Evolutionary conservation across 1,284 basidiomycete genomes (phyloP).

Genomic region (Chalciporus sp.): DNA sequence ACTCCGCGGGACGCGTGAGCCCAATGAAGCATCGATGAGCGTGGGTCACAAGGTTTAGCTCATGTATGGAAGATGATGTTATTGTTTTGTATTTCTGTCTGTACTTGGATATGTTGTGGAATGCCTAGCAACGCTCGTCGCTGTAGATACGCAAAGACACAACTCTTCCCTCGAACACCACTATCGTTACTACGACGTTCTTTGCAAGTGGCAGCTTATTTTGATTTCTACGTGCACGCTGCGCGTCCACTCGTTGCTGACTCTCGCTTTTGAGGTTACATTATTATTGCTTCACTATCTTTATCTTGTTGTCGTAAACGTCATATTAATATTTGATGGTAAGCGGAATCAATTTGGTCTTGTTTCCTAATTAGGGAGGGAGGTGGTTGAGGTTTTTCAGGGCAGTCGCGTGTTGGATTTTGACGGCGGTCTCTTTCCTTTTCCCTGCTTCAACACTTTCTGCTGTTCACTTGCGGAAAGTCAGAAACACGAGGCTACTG

Average conservation of each 20-base stretch:
- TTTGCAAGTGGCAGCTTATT: constrained; percentile 14
- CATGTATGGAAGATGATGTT: constrained; percentile 24
- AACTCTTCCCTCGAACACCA: constrained; percentile 4
- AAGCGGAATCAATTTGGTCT: constrained; percentile 24
- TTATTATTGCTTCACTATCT: no score
- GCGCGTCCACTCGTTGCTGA: constrained; percentile 13
- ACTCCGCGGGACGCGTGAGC: constrained; percentile 22
- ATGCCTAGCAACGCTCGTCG: constrained; percentile 30
- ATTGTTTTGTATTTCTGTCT: constrained; percentile 21
- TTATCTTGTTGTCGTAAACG: constrained; percentile 14
- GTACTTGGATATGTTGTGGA: constrained; percentile 11
- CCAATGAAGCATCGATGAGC: constrained; percentile 6
- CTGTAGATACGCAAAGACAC: constrained; percentile 4
- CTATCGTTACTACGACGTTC: not conserved
- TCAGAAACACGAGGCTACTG: constrained; percentile 46
- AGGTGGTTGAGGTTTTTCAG: constrained; percentile 39
- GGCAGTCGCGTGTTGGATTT: constrained; percentile 32
- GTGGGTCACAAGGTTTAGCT: constrained; percentile 15
- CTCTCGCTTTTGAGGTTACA: not conserved
- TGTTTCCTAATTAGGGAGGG: constrained; percentile 32
- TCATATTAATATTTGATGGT: no score
- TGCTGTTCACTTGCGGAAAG: constrained; percentile 37
- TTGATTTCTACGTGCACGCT: not conserved
- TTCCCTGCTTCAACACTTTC: constrained; percentile 29
- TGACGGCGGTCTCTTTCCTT: constrained; percentile 18